phyloP scores from a whole-genome alignment of 768 basidiomycete species.

The Boletus subparvulus region DNA sequence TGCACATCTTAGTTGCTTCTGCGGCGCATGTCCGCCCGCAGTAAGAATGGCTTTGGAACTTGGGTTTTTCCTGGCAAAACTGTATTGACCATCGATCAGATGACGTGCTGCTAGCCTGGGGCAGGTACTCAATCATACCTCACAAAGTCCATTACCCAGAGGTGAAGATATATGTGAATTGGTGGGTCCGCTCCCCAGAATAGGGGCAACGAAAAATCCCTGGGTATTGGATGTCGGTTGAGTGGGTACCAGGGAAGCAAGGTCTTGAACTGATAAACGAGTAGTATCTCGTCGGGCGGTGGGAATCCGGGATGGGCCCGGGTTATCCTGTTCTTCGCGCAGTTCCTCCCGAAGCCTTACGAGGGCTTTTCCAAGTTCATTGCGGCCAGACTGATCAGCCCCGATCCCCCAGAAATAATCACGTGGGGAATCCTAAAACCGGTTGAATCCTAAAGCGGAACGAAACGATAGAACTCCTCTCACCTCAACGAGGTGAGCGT shows the following conservation, averaged over 20 bases:
- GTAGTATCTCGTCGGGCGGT: slow-evolving; percentile 26
- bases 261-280: slow-evolving; percentile 34
- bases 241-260: slow-evolving; percentile 22
- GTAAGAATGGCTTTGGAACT: slow-evolving; percentile 57
- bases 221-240: slow-evolving; percentile 6
- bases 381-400: slow-evolving; percentile 60
- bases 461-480: not conserved
- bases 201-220: slow-evolving; percentile 4
- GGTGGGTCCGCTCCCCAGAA: not conserved
- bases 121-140: slow-evolving; percentile 21
- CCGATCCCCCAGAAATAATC: slow-evolving; percentile 82
- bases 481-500: slow-evolving; percentile 70
- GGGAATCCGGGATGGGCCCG: slow-evolving; percentile 22
- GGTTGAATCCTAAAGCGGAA: not conserved
- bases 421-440: slow-evolving; percentile 61
- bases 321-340: slow-evolving; percentile 35
- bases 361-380: slow-evolving; percentile 73
- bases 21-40: slow-evolving; percentile 66
- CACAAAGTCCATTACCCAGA: slow-evolving; percentile 25
- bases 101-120: not conserved
- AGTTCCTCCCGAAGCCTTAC: slow-evolving; percentile 59
- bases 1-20: slow-evolving; percentile 37
- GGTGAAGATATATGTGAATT: slow-evolving; percentile 3
- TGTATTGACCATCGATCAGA: slow-evolving; percentile 30
- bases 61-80: slow-evolving; percentile 58